phyloP scores from a whole-genome alignment of 1,284 basidiomycete species.

The Cryptococcus hybrid region DNA sequence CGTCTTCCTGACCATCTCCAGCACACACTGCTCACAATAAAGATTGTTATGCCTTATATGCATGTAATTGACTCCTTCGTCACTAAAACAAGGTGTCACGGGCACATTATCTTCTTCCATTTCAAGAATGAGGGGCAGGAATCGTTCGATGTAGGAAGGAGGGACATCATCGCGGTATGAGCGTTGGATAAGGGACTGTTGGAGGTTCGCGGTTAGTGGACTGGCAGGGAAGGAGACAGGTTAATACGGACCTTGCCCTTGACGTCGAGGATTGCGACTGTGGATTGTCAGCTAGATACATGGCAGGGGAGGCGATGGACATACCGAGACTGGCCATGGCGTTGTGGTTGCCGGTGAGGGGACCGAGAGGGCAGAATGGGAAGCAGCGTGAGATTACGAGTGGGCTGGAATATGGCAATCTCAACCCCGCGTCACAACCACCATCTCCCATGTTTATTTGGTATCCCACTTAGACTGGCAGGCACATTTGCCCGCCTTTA shows the following conservation, averaged over 20 bases:
- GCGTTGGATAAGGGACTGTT: slow-evolving; percentile 89
- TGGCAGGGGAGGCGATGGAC: slow-evolving; percentile 3
- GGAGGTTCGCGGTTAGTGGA: neutral
- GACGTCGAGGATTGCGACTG: slow-evolving; percentile 91
- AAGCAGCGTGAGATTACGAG: too few relatives aligned
- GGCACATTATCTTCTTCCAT: slow-evolving; percentile 97
- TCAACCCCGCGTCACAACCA: too few relatives aligned
- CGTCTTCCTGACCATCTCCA: neutral
- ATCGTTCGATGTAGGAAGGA: slow-evolving; percentile 82
- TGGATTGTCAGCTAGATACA: neutral
- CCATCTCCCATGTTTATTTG: neutral
- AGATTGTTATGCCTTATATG: slow-evolving; percentile 98
- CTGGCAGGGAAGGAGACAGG: neutral
- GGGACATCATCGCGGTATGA: slow-evolving; percentile 97
- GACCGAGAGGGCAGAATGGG: too few relatives aligned
- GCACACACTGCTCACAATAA: slow-evolving; percentile 66
- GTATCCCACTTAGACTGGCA: neutral
- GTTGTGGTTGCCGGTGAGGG: neutral
- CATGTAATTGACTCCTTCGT: slow-evolving; percentile 94
- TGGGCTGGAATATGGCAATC: too few relatives aligned
- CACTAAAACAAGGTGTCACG: slow-evolving; percentile 92
- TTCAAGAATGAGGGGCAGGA: slow-evolving; percentile 91
- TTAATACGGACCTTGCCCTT: slow-evolving; percentile 66
- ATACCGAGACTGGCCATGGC: slow-evolving; percentile 39
- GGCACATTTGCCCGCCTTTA: too few relatives aligned